Conservation (phyloP, 2,329 filamentous ascomycete genomes). For the Pseudocercospora eumusae region DNA sequence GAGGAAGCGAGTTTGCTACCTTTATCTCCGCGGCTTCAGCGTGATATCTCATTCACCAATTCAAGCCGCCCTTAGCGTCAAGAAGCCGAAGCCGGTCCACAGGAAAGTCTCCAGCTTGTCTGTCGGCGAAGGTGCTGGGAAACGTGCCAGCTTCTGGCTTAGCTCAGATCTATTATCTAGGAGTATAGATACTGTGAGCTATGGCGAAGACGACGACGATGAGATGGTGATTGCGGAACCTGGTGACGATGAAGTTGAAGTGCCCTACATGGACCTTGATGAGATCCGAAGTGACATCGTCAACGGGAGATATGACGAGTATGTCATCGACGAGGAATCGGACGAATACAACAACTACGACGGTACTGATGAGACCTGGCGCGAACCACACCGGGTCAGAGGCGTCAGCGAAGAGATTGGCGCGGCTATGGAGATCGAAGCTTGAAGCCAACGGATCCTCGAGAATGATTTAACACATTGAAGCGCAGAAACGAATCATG, state of each 20-base stretch:
- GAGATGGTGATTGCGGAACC: constrained; percentile 30
- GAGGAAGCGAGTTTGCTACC: constrained; percentile 87
- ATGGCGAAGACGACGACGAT: constrained; percentile 40
- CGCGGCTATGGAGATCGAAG: constrained; percentile 38
- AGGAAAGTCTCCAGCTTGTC: constrained; percentile 36
- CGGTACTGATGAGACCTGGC: constrained; percentile 18
- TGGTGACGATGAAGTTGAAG: constrained; percentile 39
- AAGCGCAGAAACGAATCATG: constrained; percentile 2
- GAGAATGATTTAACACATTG: constrained; percentile 1
- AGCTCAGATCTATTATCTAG: constrained; percentile 58
- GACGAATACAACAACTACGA: constrained; percentile 25
- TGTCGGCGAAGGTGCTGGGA: constrained; percentile 63
- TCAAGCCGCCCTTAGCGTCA: constrained; percentile 46
- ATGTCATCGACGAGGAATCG: constrained; percentile 30
- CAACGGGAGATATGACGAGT: constrained; percentile 33
- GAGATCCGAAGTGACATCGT: constrained; percentile 40
- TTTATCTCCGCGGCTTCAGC: constrained; percentile 87
- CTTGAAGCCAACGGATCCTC: constrained; percentile 11
- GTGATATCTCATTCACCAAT: constrained; percentile 67
- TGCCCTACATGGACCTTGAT: constrained; percentile 40
- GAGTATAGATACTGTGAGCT: constrained; percentile 31
- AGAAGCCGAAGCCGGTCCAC: constrained; percentile 41
- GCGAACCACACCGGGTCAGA: constrained; percentile 27
- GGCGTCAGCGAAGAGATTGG: constrained; percentile 39
- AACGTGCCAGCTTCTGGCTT: constrained; percentile 86